Base-by-base conservation (phyloP, 495 filamentous ascomycete species). In the Trichoderma erinaceum region DNA sequence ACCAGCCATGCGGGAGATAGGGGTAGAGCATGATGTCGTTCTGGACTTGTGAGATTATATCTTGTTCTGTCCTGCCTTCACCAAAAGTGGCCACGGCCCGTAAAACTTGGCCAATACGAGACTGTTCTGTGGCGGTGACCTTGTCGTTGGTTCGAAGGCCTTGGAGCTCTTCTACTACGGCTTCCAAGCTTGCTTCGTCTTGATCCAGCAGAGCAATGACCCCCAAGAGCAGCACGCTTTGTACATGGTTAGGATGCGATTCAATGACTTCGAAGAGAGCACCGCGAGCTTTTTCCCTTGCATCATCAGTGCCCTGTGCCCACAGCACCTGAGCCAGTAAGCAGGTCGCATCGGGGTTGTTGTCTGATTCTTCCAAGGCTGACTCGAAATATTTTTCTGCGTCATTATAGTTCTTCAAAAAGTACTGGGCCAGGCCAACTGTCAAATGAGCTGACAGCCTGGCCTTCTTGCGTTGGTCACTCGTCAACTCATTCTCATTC, bases 291-390 rank as follows among this genome's bases (percentile, higher is more conserved):
- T 92, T 85, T 52, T 83, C 84, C 50, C 87, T 83, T 64, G 93
- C 90, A 15, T 90, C 86, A 10, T 89, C 86, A 1, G 87, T 87
- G 29, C 91, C 93, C 73, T 90, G 93, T 3, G 92, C 92, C 93
- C 94, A 99, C 7, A 98, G 83, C 3, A 97, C 88, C 74, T 98
- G 90, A 2, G 93, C 89, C 11, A 98, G 83, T 18, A 97, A 83
- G 73, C 93, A 97, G 18, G 93, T 87, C 4, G 94, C 89, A 75
- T 99, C 92, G 3, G 94, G 91, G 66, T 91, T 86, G 52, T 85
- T 85, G 52, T 86, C 75, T 5, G 90, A 90, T 78, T 97, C 94
- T 61, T 88, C 83, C 10, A 99, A 82, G 5, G 93, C 94, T 15
- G 86, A 80, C 67, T 90, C 87, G 79, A 98, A 96, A 82, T 89